Percentiles rank a stretch among this genome's conserved stretches.
These are phyloP conservation scores for Ophiostoma populinum DNA, from an alignment of 2,329 filamentous ascomycete species.

Conservation along the genomic window DNA sequence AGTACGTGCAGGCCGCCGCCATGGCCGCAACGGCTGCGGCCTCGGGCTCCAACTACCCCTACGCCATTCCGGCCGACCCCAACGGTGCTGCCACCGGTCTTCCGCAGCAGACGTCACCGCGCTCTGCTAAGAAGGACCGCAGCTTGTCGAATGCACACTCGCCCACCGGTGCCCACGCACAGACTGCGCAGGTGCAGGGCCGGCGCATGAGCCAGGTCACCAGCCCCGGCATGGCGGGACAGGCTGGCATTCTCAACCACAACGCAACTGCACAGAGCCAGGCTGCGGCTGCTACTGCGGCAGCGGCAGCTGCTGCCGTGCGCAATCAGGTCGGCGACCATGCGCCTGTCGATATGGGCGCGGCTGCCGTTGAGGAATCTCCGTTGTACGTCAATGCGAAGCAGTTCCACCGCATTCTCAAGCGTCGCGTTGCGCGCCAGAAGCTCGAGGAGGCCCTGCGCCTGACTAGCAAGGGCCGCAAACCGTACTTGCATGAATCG, in stretches of 20 bases:
- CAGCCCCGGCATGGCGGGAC: slow-evolving; percentile 56
- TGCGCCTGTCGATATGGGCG: slow-evolving; percentile 64
- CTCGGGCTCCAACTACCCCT: slow-evolving; percentile 61
- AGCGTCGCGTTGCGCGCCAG: slow-evolving; percentile 82
- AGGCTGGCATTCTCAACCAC: slow-evolving; percentile 64
- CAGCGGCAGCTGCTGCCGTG: slow-evolving; percentile 41
- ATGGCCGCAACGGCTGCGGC: slow-evolving; percentile 87
- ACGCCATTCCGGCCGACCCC: slow-evolving; percentile 31
- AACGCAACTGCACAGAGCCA: slow-evolving; percentile 22
- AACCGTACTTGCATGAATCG: slow-evolving; percentile 94
- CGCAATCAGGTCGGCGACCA: slow-evolving; percentile 46
- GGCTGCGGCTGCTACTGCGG: slow-evolving; percentile 38
- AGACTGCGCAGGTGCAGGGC: no score
- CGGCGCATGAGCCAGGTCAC: slow-evolving; percentile 61
- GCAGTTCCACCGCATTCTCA: slow-evolving; percentile 93
- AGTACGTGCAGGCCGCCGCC: slow-evolving; percentile 81
- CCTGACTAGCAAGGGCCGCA: slow-evolving; percentile 84
- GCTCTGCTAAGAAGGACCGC: slow-evolving; percentile 58
- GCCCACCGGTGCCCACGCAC: no score
- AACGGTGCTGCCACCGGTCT: slow-evolving; percentile 53
- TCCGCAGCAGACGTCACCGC: slow-evolving; percentile 57
- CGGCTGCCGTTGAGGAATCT: slow-evolving; percentile 65
- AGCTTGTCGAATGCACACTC: slow-evolving; percentile 62
- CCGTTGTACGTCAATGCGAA: slow-evolving; percentile 97
- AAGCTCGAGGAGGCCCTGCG: slow-evolving; percentile 84